Base-by-base conservation (phyloP, 495 filamentous ascomycete genomes). In the Cladorrhinum samala region DNA sequence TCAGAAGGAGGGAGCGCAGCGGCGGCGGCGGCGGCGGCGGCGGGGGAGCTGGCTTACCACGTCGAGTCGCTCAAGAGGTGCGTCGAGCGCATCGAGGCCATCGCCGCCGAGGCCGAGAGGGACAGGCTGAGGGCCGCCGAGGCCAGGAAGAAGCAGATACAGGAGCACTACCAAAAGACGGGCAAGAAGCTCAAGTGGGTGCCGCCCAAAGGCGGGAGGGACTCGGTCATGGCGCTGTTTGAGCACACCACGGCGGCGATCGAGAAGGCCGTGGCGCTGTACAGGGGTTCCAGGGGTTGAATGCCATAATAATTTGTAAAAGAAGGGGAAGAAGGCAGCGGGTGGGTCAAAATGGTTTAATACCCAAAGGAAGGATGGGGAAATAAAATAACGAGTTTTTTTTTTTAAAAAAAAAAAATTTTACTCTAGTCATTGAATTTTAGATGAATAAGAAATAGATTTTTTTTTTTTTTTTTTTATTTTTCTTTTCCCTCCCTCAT, bases 21-120 rank as follows among this genome's bases (percentile, higher is more conserved):
- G n/a, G n/a, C n/a, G n/a, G 27, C 49, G 53, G 40, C 11, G 57
- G 7, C 81, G 84, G 40, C 83, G 86, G n/a, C 83, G 86, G 0
- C 71, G 72, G 19, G 91, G 96, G 63, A n/a, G n/a, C 75, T 94
- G 1, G 77, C 80, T 2, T 86, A 84, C 33, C 73, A 95, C 33
- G 82, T 87, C 14, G 86, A 94, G 57, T 86, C 89, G 4, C 74
- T 98, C 14, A 77, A 79, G 33, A 79, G 86, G 48, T 87, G 86
- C 2, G 75, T 81, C 50, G 85, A 85, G n/a, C 78, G 93, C 9
- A 89, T 97, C 63, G 78, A 86, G 41, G 85, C 88, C 13, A 86
- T 98, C 1, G 87, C 87, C 0, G 75, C 79, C 16, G 83, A 85
- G 51, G 93, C 93, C 0, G 92, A 96, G 62, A 75, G 75, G 25